These are phyloP conservation scores for Ceratobasidium sp. DNA, from an alignment of 1,284 basidiomycete species.

Conservation along the genomic window DNA sequence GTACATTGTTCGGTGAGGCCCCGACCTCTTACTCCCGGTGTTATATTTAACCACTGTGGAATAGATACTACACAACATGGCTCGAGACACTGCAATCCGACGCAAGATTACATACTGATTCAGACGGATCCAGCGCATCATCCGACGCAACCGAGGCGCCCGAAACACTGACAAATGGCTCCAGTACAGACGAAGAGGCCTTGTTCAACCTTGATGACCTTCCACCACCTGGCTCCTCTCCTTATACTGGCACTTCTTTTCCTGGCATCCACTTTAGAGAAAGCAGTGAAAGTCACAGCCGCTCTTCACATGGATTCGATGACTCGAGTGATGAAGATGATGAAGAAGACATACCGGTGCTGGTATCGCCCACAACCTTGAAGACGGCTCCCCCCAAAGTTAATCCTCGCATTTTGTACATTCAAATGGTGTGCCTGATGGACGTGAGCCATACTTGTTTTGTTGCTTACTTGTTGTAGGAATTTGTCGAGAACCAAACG, in stretches of 20 bases:
- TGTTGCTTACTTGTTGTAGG: constrained; percentile 56
- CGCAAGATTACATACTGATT: constrained; percentile 41
- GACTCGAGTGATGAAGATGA: constrained; percentile 53
- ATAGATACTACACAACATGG: constrained; percentile 71
- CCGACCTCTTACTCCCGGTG: constrained; percentile 50
- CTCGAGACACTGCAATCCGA: constrained; percentile 67
- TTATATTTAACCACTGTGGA: constrained; percentile 37
- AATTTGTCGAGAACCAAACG: constrained; percentile 87
- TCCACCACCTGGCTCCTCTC: constrained; percentile 39
- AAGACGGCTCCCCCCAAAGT: constrained; percentile 31
- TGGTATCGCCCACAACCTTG: constrained; percentile 12
- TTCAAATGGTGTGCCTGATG: constrained; percentile 75
- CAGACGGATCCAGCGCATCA: constrained; percentile 50
- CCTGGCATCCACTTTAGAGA: constrained; percentile 79
- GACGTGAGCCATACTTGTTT: constrained; percentile 1
- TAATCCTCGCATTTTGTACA: constrained; percentile 72
- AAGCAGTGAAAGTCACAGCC: constrained; percentile 52
- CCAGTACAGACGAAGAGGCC: constrained; percentile 54
- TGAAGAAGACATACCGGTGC: constrained; percentile 43
- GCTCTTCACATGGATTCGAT: constrained; percentile 53
- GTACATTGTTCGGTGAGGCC: constrained; percentile 82
- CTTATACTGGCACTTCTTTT: constrained; percentile 61
- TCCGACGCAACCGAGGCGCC: constrained; percentile 56
- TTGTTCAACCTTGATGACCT: constrained; percentile 37
- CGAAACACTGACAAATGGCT: constrained; percentile 47